Conservation (phyloP, 768 basidiomycete species). For the Termitomyces eurrhizus region DNA sequence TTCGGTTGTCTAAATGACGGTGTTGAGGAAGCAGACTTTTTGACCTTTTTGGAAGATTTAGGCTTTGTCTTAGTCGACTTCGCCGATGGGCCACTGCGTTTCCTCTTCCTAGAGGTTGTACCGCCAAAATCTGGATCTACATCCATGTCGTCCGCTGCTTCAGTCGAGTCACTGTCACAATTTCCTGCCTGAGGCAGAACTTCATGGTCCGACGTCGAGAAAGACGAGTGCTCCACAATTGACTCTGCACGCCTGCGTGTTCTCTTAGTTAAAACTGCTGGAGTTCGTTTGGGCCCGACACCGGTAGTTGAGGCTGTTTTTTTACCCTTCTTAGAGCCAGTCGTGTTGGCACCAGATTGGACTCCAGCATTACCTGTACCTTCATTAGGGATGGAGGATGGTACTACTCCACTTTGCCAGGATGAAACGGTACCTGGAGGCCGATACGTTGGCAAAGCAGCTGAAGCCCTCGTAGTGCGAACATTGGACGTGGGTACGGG, state of each 20-base stretch:
- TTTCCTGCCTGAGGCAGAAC: conserved; percentile 9
- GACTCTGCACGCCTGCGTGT: conserved; percentile 17
- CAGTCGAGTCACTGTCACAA: conserved; percentile 32
- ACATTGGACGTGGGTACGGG: neutral
- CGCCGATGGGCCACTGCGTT: conserved; percentile 25
- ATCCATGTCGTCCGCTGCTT: conserved; percentile 39
- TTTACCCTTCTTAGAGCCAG: conserved; percentile 4
- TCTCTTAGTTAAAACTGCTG: neutral
- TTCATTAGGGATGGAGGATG: conserved; percentile 60
- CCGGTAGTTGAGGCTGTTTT: conserved; percentile 1
- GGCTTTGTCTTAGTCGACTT: conserved; percentile 21
- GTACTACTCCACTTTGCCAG: conserved; percentile 39
- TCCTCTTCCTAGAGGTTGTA: conserved; percentile 41
- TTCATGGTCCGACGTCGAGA: conserved; percentile 27
- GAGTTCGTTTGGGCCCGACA: conserved; percentile 5
- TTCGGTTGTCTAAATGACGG: conserved; percentile 31
- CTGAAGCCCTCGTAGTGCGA: conserved; percentile 6
- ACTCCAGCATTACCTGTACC: conserved; percentile 22
- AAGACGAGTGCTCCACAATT: conserved; percentile 11
- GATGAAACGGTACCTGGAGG: conserved; percentile 16
- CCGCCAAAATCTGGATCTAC: conserved; percentile 26
- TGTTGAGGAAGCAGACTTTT: conserved; percentile 24
- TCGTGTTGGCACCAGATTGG: neutral
- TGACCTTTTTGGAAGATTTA: conserved; percentile 19
- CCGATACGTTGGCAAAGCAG: neutral